These are phyloP conservation scores for Brachypodium distachyon DNA, from an alignment of 202 grass and related monocot species.

Conservation along the genomic window DNA sequence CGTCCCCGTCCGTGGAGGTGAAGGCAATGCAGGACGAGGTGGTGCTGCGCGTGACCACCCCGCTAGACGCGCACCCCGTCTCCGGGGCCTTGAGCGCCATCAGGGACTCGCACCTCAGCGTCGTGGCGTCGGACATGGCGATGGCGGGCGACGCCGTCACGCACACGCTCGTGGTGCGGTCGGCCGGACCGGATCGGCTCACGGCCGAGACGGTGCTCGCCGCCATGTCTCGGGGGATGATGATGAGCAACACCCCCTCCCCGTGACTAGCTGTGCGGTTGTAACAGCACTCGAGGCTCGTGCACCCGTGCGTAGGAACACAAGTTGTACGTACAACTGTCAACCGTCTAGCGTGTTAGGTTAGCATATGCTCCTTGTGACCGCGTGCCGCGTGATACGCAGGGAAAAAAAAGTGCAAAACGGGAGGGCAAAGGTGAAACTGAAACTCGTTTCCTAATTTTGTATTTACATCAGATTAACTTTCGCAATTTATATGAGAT, in stretches of 20 bases:
- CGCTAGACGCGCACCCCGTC: constrained; percentile 51
- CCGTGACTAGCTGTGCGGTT: constrained; percentile 25
- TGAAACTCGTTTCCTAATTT: neutral
- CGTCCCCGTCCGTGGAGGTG: constrained; percentile 39
- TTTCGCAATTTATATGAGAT: no score
- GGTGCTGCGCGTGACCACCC: constrained; percentile 62
- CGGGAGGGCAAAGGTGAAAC: neutral
- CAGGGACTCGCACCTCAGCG: constrained; percentile 32
- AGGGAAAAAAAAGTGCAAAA: neutral
- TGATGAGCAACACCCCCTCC: constrained; percentile 33
- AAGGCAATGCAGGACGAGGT: constrained; percentile 52
- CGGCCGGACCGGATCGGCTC: constrained; percentile 41
- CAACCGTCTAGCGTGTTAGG: constrained; percentile 15
- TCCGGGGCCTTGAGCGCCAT: constrained; percentile 47
- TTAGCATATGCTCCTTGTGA: neutral
- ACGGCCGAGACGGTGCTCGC: constrained; percentile 63
- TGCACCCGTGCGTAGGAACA: neutral
- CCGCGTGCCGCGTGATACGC: neutral
- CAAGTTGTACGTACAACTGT: constrained; percentile 14
- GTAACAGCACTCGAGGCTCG: neutral
- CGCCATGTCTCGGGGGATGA: constrained; percentile 47
- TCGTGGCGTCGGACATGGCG: constrained; percentile 54
- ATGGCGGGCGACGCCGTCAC: constrained; percentile 41
- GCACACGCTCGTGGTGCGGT: constrained; percentile 67
- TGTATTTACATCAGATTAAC: neutral